Percentiles rank a stretch among this genome's conserved stretches.
Evolutionary conservation across 768 basidiomycete genomes (phyloP).

Genomic region (Boletus reticuloceps): DNA sequence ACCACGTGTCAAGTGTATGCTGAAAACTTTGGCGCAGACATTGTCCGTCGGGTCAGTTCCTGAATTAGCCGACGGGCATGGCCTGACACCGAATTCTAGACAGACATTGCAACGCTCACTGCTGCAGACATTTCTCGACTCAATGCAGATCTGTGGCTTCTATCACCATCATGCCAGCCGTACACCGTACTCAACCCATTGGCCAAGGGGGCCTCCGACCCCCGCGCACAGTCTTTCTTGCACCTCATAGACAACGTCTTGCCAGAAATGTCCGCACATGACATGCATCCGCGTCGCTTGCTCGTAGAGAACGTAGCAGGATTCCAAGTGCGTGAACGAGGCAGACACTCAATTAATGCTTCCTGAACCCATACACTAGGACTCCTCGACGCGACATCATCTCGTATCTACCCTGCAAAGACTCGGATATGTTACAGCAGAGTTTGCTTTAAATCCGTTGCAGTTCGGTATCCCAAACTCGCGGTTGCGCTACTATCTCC

Average conservation of each 20-base stretch:
- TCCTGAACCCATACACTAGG: constrained; percentile 38
- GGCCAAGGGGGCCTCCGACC: constrained; percentile 68
- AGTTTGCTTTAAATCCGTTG: constrained; percentile 70
- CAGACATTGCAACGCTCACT: constrained; percentile 60
- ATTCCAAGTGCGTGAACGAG: constrained; percentile 58
- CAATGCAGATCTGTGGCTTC: constrained; percentile 66
- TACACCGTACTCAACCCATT: constrained; percentile 76
- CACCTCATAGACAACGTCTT: constrained; percentile 64
- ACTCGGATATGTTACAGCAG: constrained; percentile 55
- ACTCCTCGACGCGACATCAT: constrained; percentile 58
- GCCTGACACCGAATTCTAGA: constrained; percentile 30
- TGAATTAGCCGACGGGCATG: background rate
- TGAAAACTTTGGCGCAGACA: constrained; percentile 50
- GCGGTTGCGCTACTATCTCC: constrained; percentile 74
- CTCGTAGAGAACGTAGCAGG: constrained; percentile 83
- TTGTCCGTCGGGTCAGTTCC: constrained; percentile 38
- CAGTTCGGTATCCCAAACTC: constrained; percentile 85
- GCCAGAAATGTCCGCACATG: constrained; percentile 47
- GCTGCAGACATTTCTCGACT: constrained; percentile 44
- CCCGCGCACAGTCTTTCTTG: constrained; percentile 73
- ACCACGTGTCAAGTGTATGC: constrained; percentile 67
- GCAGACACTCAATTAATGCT: background rate
- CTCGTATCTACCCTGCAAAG: constrained; percentile 50
- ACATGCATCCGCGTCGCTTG: constrained; percentile 53
- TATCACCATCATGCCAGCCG: constrained; percentile 83